Evolutionary conservation across 1,284 basidiomycete species (phyloP), one percentile per base, ranked within the genome.

Genomic region (Ganoderma leucocontextum): DNA sequence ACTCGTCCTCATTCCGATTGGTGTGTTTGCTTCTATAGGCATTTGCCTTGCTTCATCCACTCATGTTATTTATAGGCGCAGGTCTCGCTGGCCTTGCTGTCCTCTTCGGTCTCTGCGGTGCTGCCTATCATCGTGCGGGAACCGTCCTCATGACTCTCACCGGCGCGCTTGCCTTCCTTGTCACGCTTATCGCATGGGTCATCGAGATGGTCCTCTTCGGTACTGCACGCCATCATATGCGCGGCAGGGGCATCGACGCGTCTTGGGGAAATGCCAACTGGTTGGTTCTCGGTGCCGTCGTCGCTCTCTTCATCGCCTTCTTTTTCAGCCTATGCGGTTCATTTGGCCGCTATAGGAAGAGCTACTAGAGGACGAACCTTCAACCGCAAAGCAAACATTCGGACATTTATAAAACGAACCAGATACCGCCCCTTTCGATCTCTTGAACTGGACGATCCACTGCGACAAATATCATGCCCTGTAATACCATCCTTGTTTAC

Each of bases 191-290:
- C 73, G 89, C 84, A 4, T 95, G 89, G 81, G 81, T 94, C 58
- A 83, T 95, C 77, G 92, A 93, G 80, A 91, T 95, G 88, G 88
- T 89, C 36, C 86, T 96, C 64, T 96, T 92, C 80, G 89, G 89
- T 65, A 86, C 93, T 67, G 88, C 88, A 33, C 88, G 89, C 71
- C 79, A 86, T 74, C 84, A 86, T 63, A 85, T 92, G 75, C 81
- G 84, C 64, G 80, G 86, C 68, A 82, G 83, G 22, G 88, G 86
- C 38, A 78, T 82, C 65, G 41, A 73, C 35, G 89, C 92, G 4
- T 82, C 87, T 75, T 91, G 86, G 76, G 90, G 89, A n/a, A 91
- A 91, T 74, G 91, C 90, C n/a, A 87, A 87, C 73, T 93, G 91
- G 93, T 75, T 95, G 67, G 91, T 90, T 1, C 85, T 95, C 62